Conservation (phyloP, 768 basidiomycete species). For the Neoboletus brunneissimus region DNA sequence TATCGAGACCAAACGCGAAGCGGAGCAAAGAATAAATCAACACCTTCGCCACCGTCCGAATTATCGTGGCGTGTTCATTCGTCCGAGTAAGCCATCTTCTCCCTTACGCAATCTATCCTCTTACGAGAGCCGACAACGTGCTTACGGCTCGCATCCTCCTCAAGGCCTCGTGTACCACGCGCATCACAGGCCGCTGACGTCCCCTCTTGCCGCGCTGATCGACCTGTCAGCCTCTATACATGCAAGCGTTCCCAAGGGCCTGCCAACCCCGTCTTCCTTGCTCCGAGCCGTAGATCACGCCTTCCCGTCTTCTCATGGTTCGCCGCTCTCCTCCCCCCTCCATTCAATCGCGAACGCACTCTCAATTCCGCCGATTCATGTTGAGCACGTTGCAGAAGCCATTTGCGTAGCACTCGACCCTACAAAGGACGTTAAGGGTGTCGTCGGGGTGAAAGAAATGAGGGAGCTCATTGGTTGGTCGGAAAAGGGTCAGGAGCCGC, state of each 20-base stretch:
- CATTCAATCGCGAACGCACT: constrained; percentile 76
- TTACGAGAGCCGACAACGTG: constrained; percentile 11
- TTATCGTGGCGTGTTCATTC: constrained; percentile 74
- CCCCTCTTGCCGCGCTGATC: constrained; percentile 78
- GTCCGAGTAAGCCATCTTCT: constrained; percentile 68
- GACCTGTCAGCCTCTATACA: constrained; percentile 79
- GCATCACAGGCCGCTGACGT: constrained; percentile 85
- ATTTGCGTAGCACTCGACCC: constrained; percentile 62
- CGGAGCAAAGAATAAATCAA: constrained; percentile 66
- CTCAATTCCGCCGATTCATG: constrained; percentile 87
- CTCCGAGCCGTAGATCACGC: constrained; percentile 51
- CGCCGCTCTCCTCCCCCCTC: constrained; percentile 44
- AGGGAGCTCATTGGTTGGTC: constrained; percentile 72
- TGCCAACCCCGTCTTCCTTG: constrained; percentile 66
- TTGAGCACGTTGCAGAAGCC: constrained; percentile 91
- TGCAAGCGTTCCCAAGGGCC: constrained; percentile 47
- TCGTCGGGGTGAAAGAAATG: constrained; percentile 71
- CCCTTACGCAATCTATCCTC: constrained; percentile 8
- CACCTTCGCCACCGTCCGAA: constrained; percentile 43
- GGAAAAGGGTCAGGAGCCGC: constrained; percentile 30
- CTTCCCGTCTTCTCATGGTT: constrained; percentile 31
- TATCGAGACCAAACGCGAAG: constrained; percentile 91
- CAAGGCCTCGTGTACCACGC: constrained; percentile 95
- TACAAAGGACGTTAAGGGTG: constrained; percentile 52
- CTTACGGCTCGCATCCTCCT: constrained; percentile 5